Conservation (phyloP, 2,329 filamentous ascomycete genomes). For the Colletotrichum euphorbiae region DNA sequence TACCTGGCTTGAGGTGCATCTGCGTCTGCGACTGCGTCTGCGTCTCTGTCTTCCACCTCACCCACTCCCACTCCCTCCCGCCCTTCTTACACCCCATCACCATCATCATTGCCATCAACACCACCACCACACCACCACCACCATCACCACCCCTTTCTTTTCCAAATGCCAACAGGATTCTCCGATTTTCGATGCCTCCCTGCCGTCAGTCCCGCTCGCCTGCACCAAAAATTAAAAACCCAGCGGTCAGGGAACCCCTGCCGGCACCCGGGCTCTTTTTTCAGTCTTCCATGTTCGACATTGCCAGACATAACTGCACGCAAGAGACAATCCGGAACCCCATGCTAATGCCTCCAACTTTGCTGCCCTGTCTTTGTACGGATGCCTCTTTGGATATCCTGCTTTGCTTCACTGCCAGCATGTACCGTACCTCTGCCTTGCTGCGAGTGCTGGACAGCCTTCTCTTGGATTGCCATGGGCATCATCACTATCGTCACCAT, state of each 20-base stretch:
- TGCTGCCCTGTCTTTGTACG: constrained; percentile 2
- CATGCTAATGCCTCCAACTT: constrained; percentile 7
- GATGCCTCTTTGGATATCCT: not conserved
- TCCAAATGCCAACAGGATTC: constrained; percentile 30
- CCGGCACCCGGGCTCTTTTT: constrained; percentile 12
- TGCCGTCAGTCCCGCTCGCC: constrained; percentile 30
- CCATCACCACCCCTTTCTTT: constrained; percentile 12
- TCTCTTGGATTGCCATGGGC: constrained; percentile 19
- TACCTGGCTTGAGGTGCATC: constrained; percentile 4
- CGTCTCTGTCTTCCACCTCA: not conserved
- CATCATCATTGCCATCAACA: not conserved
- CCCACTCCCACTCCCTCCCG: constrained; percentile 22
- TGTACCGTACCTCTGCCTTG: not conserved
- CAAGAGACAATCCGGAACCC: constrained; percentile 9
- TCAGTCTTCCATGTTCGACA: constrained; percentile 24
- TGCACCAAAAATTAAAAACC: constrained; percentile 32
- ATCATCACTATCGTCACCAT: constrained; percentile 10
- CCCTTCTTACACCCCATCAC: constrained; percentile 39
- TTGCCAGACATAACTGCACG: constrained; percentile 6
- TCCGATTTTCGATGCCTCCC: constrained; percentile 20
- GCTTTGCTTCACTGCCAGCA: not conserved
- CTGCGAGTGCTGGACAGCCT: not conserved
- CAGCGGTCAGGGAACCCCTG: constrained; percentile 28
- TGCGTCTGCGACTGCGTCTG: constrained; percentile 11
- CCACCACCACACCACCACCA: not conserved